Evolutionary conservation across 306 rosid genomes (phyloP).

Genomic region (Quercus berberidifolia): DNA sequence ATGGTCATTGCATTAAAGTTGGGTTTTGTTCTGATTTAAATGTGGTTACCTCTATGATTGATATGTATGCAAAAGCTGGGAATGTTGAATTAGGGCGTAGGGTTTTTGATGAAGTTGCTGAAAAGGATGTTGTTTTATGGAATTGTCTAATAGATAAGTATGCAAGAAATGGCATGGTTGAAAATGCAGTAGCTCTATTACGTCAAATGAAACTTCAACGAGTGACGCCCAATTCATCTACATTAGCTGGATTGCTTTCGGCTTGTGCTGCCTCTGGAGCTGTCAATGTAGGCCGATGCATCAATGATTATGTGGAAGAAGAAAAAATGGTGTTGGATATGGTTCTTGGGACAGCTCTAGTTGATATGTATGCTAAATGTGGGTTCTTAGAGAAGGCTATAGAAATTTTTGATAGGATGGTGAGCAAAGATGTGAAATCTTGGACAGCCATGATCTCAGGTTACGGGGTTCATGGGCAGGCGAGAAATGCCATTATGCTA

Average conservation of each 20-base stretch:
- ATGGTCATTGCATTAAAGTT: conserved; percentile 45
- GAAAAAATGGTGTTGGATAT: conserved; percentile 46
- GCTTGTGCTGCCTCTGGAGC: conserved; percentile 57
- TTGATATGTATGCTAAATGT: conserved; percentile 65
- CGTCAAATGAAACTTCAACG: conserved; percentile 45
- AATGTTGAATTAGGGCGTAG: conserved; percentile 23
- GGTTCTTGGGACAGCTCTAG: conserved; percentile 67
- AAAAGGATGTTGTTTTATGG: conserved; percentile 65
- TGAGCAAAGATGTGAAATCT: conserved; percentile 59
- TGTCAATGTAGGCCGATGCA: conserved; percentile 26
- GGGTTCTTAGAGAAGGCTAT: conserved; percentile 61
- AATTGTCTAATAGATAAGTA: conserved; percentile 60
- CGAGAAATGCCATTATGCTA: conserved; percentile 40
- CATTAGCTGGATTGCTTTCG: conserved; percentile 58
- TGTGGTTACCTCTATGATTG: conserved; percentile 56
- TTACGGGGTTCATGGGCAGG: conserved; percentile 60
- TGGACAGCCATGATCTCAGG: conserved; percentile 78
- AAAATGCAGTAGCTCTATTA: conserved; percentile 44
- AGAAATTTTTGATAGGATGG: conserved; percentile 48
- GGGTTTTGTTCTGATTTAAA: conserved; percentile 38
- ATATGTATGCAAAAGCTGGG: conserved; percentile 51
- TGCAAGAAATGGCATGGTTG: conserved; percentile 46
- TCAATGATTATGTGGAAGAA: conserved; percentile 42
- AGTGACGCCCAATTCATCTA: conserved; percentile 50
- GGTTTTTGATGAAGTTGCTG: conserved; percentile 41